Evolutionary conservation across 2,329 filamentous ascomycete genomes (phyloP).

Genomic region (Sporothrix mexicana): DNA sequence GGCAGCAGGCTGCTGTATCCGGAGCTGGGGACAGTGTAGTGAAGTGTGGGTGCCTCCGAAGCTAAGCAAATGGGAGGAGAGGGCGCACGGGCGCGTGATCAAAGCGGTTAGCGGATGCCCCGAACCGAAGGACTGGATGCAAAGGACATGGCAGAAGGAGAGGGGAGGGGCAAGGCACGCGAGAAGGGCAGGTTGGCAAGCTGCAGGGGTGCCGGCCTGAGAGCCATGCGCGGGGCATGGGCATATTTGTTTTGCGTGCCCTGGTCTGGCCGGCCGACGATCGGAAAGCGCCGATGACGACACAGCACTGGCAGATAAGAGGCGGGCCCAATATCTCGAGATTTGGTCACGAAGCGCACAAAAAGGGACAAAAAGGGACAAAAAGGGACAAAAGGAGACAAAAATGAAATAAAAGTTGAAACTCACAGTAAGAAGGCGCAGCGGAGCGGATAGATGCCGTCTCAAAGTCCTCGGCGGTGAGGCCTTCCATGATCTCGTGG

Average conservation of each 20-base stretch:
- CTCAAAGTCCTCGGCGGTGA: slow-evolving; percentile 64
- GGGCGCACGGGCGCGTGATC: neutral
- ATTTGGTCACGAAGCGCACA: no score
- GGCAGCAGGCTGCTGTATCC: slow-evolving; percentile 51
- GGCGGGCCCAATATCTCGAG: neutral
- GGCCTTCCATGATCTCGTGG: slow-evolving; percentile 35
- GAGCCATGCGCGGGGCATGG: slow-evolving; percentile 26
- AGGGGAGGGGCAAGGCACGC: neutral
- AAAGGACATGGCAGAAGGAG: neutral
- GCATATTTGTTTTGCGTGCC: slow-evolving; percentile 13
- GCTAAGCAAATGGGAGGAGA: slow-evolving; percentile 46
- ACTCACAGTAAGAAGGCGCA: slow-evolving; percentile 71
- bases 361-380: neutral
- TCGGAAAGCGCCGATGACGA: slow-evolving; percentile 26
- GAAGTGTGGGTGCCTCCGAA: slow-evolving; percentile 70
- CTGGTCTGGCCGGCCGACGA: slow-evolving; percentile 20
- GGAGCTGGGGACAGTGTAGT: slow-evolving; percentile 56
- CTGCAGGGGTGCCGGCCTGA: slow-evolving; percentile 18
- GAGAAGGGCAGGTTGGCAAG: neutral
- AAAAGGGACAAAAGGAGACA: neutral
- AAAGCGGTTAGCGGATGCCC: neutral
- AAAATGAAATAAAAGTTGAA: neutral
- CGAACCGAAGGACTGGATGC: slow-evolving; percentile 15
- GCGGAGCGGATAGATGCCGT: slow-evolving; percentile 70
- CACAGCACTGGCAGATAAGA: slow-evolving; percentile 4